A percentile compares a stretch with the other conserved stretches of the same genome.
Evolutionary conservation across 2,329 filamentous ascomycete genomes (phyloP).

Genomic region (Scolecobasidium constrictum): DNA sequence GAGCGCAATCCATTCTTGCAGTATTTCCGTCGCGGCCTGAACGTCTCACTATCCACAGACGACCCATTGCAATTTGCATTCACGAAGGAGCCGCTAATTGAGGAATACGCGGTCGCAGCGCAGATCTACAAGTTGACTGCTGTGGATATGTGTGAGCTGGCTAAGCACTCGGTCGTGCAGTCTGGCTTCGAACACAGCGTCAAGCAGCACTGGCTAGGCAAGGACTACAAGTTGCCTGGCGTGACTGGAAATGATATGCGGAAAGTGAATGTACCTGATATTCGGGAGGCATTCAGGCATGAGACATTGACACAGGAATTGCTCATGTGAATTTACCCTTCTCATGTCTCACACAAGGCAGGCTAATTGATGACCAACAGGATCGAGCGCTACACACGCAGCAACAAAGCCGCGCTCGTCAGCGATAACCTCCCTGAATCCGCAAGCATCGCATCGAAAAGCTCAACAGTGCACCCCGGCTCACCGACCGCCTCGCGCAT

Average conservation of each 20-base stretch:
- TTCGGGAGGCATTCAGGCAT: constrained; percentile 79
- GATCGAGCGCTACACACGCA: constrained; percentile 18
- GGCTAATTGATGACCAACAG: constrained; percentile 9
- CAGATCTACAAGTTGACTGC: constrained; percentile 97
- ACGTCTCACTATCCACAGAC: constrained; percentile 92
- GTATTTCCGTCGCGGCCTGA: constrained; percentile 90
- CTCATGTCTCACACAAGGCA: background rate
- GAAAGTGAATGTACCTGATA: constrained; percentile 93
- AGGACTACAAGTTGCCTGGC: constrained; percentile 65
- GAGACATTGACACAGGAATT: constrained; percentile 78
- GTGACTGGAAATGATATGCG: constrained; percentile 81
- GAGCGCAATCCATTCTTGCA: constrained; percentile 93
- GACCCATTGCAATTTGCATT: constrained; percentile 97
- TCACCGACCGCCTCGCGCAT: constrained; percentile 30
- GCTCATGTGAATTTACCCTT: constrained; percentile 54
- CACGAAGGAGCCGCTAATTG: constrained; percentile 94
- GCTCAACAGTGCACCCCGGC: constrained; percentile 16
- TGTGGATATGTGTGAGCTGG: constrained; percentile 97
- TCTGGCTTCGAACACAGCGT: constrained; percentile 84
- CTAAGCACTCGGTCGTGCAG: constrained; percentile 90
- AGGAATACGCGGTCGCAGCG: constrained; percentile 94
- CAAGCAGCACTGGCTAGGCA: constrained; percentile 86
- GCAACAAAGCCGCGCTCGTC: background rate
- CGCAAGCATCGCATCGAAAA: background rate
- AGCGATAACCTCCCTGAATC: constrained; percentile 7